Evolutionary conservation across 192 early-diverging fungal species (phyloP).

Genomic region (Coemansia sp.): DNA sequence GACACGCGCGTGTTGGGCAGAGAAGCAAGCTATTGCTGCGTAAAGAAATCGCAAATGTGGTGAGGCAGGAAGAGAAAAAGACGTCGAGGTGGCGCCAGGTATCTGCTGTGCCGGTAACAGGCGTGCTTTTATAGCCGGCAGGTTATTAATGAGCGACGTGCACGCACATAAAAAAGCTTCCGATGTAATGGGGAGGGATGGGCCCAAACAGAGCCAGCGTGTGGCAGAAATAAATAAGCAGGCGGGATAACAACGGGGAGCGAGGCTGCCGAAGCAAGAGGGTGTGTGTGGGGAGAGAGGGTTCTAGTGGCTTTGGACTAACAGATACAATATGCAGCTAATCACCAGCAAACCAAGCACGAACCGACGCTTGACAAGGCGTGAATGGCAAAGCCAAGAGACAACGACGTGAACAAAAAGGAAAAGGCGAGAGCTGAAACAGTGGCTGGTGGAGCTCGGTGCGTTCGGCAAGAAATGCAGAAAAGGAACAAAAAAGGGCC

Average conservation of each 20-base stretch:
- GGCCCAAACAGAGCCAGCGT: slow-evolving; percentile 5
- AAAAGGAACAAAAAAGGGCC: slow-evolving; percentile 1
- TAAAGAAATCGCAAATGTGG: neutral
- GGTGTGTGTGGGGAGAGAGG: slow-evolving; percentile 10
- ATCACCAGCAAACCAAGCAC: slow-evolving; percentile 14
- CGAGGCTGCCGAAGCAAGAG: slow-evolving; percentile 9
- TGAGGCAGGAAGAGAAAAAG: neutral
- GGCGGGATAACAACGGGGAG: neutral
- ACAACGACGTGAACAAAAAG: slow-evolving; percentile 11
- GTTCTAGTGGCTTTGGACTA: slow-evolving; percentile 15
- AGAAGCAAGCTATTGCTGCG: neutral
- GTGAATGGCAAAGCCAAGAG: slow-evolving; percentile 4
- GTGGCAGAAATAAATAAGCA: slow-evolving; percentile 8
- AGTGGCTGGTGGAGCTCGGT: slow-evolving; percentile 9
- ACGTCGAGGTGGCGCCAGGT: neutral
- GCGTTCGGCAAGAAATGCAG: neutral
- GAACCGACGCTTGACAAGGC: slow-evolving; percentile 1
- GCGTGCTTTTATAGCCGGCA: slow-evolving; percentile 10
- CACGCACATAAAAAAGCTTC: slow-evolving; percentile 1
- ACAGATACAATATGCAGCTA: slow-evolving; percentile 12
- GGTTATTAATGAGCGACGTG: slow-evolving; percentile 3
- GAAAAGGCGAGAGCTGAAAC: neutral
- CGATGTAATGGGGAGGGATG: slow-evolving; percentile 4
- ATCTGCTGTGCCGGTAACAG: neutral
- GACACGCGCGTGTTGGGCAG: neutral